Base-by-base conservation (phyloP, 768 basidiomycete genomes). In the Pholiota microspora region DNA sequence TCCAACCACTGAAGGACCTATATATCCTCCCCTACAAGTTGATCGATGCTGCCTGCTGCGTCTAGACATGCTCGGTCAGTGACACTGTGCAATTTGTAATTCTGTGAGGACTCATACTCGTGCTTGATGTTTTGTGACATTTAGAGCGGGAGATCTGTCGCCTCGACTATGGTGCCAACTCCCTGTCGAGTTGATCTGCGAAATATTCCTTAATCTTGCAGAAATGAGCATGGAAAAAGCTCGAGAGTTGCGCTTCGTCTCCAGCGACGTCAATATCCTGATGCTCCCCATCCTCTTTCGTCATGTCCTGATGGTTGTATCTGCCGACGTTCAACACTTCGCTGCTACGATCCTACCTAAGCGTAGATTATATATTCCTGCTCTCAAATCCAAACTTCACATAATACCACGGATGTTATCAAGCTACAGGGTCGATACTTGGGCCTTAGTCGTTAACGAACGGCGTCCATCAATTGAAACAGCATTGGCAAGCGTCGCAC, bases 251-350 rank as follows among this genome's bases (percentile, higher is more conserved):
- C 69, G 73, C 7, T 61, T 73, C 13, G 62, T 74, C 21, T 73
- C 68, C 23, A 66, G 64, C 48, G 64, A 67, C 51, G 64, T 68
- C 4, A 74, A 74, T 53, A 50, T 70, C 29, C 68, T 71, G 51
- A 66, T 73, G 27, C 65, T 74, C 8, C 73, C 70, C 16, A 51
- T 68, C 18, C 56, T 74, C 36, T 74, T 71, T 58, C 64, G 55
- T 15, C 53, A 65, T 25, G 55, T 74, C 45, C 57, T 63, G 16
- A 60, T 74, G 52, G 61, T 60, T 31, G 51, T 62, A 10, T 49
- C 65, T 7, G 66, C 68, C 8, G 64, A 71, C 36, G 61, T 71
- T n/a, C 49, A 49, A 24, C 66, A 62, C 18, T 66, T 72, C 50
- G 62, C 71, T 0, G 49, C 67, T 1, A 71, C 64, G 7, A 64